phyloP scores from a whole-genome alignment of 306 rosid genomes.

The Lathyrus sativus region DNA sequence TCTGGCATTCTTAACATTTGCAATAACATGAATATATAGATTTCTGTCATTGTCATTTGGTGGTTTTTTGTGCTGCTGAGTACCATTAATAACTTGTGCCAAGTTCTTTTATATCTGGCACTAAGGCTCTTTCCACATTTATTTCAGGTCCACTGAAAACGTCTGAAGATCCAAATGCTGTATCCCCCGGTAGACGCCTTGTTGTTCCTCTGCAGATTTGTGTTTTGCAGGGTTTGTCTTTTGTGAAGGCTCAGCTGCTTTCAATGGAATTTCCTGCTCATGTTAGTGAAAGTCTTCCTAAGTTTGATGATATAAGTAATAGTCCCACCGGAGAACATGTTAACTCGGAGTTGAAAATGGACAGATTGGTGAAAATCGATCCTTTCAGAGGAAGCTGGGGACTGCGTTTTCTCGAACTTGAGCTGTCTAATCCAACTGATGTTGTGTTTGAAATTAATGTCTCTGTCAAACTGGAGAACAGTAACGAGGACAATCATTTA shows the following conservation, averaged over 20 bases:
- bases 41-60: constrained; percentile 30
- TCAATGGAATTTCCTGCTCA: constrained; percentile 98
- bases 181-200: constrained; percentile 91
- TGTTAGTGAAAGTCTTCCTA: constrained; percentile 78
- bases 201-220: constrained; percentile 88
- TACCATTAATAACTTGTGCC: constrained; percentile 1
- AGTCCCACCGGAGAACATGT: constrained; percentile 47
- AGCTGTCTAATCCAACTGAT: constrained; percentile 86
- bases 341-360: constrained; percentile 56
- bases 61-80: constrained; percentile 23
- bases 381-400: constrained; percentile 98
- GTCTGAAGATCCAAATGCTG: constrained; percentile 58
- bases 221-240: constrained; percentile 89
- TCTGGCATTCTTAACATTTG: constrained; percentile 11
- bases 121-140: constrained; percentile 29
- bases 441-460: constrained; percentile 81
- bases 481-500: constrained; percentile 50
- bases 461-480: constrained; percentile 75
- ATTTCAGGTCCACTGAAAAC: constrained; percentile 64
- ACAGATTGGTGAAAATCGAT: constrained; percentile 85
- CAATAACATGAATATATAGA: constrained; percentile 4
- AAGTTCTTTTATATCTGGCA: constrained; percentile 22
- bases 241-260: constrained; percentile 90
- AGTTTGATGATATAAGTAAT: constrained; percentile 45
- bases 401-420: constrained; percentile 89